Evolutionary conservation across 73 alveolate genomes (phyloP).

Genomic region (Paramecium biaurelia): DNA sequence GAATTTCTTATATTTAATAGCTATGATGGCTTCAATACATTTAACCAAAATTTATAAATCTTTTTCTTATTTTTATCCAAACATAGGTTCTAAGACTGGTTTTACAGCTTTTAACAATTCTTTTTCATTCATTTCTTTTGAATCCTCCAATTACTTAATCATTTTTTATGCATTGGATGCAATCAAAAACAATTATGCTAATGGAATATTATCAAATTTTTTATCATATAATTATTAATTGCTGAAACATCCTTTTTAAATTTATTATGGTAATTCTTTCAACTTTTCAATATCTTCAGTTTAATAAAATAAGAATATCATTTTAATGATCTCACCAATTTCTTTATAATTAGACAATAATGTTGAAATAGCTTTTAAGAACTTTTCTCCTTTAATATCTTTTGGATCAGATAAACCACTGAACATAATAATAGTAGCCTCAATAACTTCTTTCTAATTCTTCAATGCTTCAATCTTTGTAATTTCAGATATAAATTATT

Average conservation of each 20-base stretch:
- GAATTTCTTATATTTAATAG: background rate
- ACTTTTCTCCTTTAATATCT: background rate
- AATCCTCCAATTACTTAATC: background rate
- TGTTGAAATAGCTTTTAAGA: background rate
- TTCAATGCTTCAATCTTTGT: background rate
- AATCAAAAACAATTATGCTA: background rate
- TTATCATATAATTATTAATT: background rate
- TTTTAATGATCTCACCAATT: background rate
- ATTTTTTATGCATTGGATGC: background rate
- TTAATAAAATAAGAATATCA: background rate
- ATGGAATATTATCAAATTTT: background rate
- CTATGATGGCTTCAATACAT: background rate
- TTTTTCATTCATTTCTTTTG: background rate
- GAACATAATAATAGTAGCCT: background rate
- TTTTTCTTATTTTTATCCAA: background rate
- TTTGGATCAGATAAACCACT: background rate
- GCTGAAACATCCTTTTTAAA: background rate
- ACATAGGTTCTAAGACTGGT: background rate
- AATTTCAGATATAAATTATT: background rate
- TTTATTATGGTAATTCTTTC: background rate
- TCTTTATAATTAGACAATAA: background rate
- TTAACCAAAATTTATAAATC: background rate
- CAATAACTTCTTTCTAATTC: background rate
- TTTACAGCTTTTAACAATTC: constrained; percentile 10
- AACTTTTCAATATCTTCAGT: background rate